Evolutionary conservation across 257 asterid genomes (phyloP), one percentile per base, ranked within the genome.

Genomic region (Forsythia suspensa): DNA sequence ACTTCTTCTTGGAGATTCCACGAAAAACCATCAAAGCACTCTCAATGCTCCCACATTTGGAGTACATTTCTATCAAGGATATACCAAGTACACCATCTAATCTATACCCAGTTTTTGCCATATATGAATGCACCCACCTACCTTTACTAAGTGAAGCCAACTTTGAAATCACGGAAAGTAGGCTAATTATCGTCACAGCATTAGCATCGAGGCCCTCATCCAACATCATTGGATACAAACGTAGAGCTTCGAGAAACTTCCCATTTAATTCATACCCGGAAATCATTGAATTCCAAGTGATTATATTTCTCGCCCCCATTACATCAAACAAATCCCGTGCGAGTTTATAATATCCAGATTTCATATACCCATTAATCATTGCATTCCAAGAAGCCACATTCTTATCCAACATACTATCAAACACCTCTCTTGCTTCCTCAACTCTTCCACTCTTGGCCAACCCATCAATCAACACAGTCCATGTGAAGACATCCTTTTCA

Each of bases 41-140:
- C 76, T 78, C 66, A 55, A 41, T 41, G 65, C 29, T 74, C 12
- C 77, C 77, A 74, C 77, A 78, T 40, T 37, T 78, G 71, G 70
- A 78, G 73, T 78, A 78, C 72, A 70, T 78, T 48, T 78, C 76
- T 78, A 78, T 52, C 76, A 78, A 52, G 36, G 59, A n/a, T 12
- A 76, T 78, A 37, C 81, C 81, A 52, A 78, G 59, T 55, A 78
- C 76, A 13, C 81, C 81, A 71, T 78, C 76, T 29, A 70, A 21
- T 69, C 63, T 8, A 78, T 10, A 70, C 29, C 18, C 67, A 40
- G 11, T 52, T 78, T 39, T 48, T 13, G 55, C 13, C n/a, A 48
- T 48, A 48, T 13, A 48, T 4, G 55, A 48, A 48, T 78, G 73
- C 38, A 70, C 34, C 51, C 43, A 74, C 36, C 16, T 52, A n/a